Conservation (phyloP, 352 stramenopile genomes). For the Phytophthora syringae region DNA sequence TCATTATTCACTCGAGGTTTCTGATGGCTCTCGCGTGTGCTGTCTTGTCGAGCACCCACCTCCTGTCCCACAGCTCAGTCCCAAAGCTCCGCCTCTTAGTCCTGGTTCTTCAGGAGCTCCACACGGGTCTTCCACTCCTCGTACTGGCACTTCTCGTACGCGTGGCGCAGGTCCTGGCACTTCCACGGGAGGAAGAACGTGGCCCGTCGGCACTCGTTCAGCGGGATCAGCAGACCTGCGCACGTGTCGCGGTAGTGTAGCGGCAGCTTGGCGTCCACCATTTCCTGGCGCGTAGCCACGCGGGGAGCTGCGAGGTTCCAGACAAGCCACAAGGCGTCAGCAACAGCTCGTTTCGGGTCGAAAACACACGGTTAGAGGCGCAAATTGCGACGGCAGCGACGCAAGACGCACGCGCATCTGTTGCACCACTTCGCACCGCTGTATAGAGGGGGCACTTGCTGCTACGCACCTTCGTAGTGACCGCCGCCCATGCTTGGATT, state of each 20-base stretch:
- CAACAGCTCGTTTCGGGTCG: conserved; percentile 2
- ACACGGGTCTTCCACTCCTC: conserved; percentile 91
- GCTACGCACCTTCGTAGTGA: conserved; percentile 70
- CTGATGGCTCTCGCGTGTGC: background rate
- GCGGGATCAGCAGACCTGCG: conserved; percentile 93
- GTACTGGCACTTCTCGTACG: conserved; percentile 99
- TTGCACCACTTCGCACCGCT: background rate
- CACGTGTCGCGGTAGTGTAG: conserved; percentile 96
- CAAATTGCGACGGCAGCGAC: background rate
- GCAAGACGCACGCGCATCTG: conserved; percentile 1
- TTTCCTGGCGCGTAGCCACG: conserved; percentile 89
- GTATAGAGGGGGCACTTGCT: background rate
- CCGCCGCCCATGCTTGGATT: conserved; percentile 63
- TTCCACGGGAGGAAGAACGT: conserved; percentile 95
- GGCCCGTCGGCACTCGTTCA: conserved; percentile 96
- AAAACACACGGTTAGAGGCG: background rate
- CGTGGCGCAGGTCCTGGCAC: conserved; percentile 97
- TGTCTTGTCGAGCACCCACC: conserved; percentile 3
- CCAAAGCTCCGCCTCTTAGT: conserved; percentile 46
- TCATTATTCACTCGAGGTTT: conserved; percentile 37
- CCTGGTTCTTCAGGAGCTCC: conserved; percentile 77
- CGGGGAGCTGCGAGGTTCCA: conserved; percentile 54
- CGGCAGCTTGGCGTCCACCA: conserved; percentile 94
- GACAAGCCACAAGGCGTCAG: conserved; percentile 4
- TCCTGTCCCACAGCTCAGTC: conserved; percentile 8